Percentiles rank a stretch among this genome's conserved stretches.
Evolutionary conservation across 352 stramenopile species (phyloP).

Genomic region (Globisporangium uncinulatum): DNA sequence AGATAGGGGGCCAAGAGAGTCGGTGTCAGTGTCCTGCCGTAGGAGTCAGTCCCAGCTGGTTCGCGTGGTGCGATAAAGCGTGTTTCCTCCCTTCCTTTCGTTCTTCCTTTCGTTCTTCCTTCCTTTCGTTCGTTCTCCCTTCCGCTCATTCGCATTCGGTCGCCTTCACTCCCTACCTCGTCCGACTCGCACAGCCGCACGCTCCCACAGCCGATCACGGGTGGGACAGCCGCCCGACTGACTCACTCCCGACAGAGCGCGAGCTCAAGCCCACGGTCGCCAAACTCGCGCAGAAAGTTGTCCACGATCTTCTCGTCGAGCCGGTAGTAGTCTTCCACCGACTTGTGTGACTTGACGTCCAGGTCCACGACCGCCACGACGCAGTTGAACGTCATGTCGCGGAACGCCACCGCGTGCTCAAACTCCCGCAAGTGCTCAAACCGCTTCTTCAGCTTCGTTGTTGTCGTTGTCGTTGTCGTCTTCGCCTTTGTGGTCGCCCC

Average conservation of each 20-base stretch:
- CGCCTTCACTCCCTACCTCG: too few species aligned
- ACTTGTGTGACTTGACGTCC: slow-evolving; percentile 86
- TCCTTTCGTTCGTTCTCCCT: neutral
- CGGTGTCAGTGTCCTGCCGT: neutral
- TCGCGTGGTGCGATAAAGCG: too few species aligned
- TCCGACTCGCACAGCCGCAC: too few species aligned
- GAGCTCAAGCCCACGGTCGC: slow-evolving; percentile 23
- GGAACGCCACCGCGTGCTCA: slow-evolving; percentile 55
- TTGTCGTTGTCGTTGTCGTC: neutral
- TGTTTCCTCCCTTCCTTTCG: too few species aligned
- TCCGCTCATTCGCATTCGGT: too few species aligned
- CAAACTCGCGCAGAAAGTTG: slow-evolving; percentile 47
- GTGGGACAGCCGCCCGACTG: too few species aligned
- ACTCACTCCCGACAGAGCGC: slow-evolving; percentile 25
- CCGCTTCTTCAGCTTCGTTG: slow-evolving; percentile 11
- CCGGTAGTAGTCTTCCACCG: slow-evolving; percentile 73
- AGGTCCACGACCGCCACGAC: slow-evolving; percentile 82
- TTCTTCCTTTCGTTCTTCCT: neutral
- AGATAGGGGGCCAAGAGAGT: neutral
- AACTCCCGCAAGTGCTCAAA: slow-evolving; percentile 70
- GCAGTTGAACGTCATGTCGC: slow-evolving; percentile 67
- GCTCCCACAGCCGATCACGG: too few species aligned
- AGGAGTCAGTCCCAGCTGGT: neutral
- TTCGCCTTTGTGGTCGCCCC: neutral
- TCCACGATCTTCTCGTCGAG: slow-evolving; percentile 75